phyloP scores from a whole-genome alignment of 805 yeast species.

The Clavispora santaluciae region DNA sequence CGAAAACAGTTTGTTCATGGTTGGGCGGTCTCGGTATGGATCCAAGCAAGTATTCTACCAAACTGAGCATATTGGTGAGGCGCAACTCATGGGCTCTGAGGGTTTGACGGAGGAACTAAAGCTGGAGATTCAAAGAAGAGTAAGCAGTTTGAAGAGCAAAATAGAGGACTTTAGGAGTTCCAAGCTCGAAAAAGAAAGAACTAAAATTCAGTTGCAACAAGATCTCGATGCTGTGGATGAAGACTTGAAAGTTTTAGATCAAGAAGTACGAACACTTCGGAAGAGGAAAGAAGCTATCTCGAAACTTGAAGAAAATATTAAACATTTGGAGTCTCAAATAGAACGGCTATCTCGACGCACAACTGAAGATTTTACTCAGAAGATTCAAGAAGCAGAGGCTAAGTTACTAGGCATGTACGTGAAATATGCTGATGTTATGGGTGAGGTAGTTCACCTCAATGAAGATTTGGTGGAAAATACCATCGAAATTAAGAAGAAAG shows the following conservation, averaged over 20 bases:
- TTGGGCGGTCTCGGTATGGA: constrained; percentile 63
- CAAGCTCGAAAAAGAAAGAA: constrained; percentile 4
- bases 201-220: constrained; percentile 3
- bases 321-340: constrained; percentile 9
- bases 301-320: constrained; percentile 24
- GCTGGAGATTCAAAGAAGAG: constrained; percentile 15
- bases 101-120: constrained; percentile 27
- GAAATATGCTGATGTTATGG: constrained; percentile 15
- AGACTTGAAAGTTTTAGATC: constrained; percentile 10
- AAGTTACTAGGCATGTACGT: constrained; percentile 20
- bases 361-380: constrained; percentile 40
- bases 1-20: constrained; percentile 48
- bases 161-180: constrained; percentile 11
- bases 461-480: constrained; percentile 5
- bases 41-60: constrained; percentile 44
- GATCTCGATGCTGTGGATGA: constrained; percentile 5
- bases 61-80: constrained; percentile 28
- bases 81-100: constrained; percentile 27
- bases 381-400: constrained; percentile 28
- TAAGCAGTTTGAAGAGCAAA: constrained; percentile 12
- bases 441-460: constrained; percentile 16
- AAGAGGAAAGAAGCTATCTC: constrained; percentile 23
- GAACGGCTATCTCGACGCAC: constrained; percentile 8
- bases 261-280: constrained; percentile 20
- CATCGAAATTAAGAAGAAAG: constrained; percentile 9